Base-by-base conservation (phyloP, 1,284 basidiomycete species). In the Sporisorium iseilematis-ciliati region DNA sequence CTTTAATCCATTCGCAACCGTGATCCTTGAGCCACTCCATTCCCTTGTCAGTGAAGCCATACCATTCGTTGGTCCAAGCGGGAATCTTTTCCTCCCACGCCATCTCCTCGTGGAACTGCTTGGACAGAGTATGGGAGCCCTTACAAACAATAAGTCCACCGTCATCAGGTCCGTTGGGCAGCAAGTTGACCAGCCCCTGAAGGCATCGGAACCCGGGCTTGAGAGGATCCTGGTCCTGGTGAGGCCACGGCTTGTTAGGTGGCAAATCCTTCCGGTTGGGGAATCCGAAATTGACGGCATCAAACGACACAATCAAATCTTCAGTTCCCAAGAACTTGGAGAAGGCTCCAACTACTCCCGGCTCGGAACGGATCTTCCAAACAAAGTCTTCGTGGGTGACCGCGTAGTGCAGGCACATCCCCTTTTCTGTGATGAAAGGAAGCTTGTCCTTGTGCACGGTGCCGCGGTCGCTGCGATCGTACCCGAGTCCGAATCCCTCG, bases 111-210 rank as follows among this genome's bases (percentile, higher is more conserved):
- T 86, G 86, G 77, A 83, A 86, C 63, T 87, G 67, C 58, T 79
- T 78, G 49, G 85, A 83, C 2, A 87, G 71, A 8, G 76, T 60
- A 33, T 81, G 77, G 12, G 81, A 83, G 12, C 85, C 85, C 49
- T 84, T 81, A 64, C 87, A 82, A 43, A 87, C 84, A 80, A 86
- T 84, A 14, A 87, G 80, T 12, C 87, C 87, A 40, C 87, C 87
- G 52, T 87, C 87, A 41, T 85, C 63, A 0, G 84, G 84, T 4
- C 87, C 87, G 71, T 87, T 87, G 31, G 82, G 65, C 43, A 70
- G 70, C 23, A 87, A 77, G 67, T 87, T n/a, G n/a, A n/a, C n/a
- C n/a, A n/a, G n/a, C n/a, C n/a, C n/a, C n/a, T n/a, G n/a, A n/a
- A n/a, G n/a, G n/a, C n/a, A n/a, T n/a, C n/a, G n/a, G n/a, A n/a